Base-by-base conservation (phyloP, 345 rosid genomes). In the Dovyalis caffra region DNA sequence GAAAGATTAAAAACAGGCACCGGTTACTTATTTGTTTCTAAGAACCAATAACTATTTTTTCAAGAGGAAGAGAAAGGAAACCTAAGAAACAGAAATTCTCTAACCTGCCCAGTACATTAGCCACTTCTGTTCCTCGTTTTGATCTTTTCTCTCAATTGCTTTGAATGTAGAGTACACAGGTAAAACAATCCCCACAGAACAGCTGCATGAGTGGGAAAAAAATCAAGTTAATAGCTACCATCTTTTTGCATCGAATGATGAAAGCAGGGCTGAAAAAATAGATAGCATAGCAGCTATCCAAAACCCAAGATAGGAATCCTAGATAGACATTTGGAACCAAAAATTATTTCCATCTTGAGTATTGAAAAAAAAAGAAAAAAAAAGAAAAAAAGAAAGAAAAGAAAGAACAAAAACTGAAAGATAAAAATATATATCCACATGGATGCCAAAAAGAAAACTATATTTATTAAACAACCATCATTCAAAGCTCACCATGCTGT, bases 141-240 rank as follows among this genome's bases (percentile, higher is more conserved):
- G 77, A 80, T 95, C 87, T 71, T 80, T 76, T 21, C 31, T 87
- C 83, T 95, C 98, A 26, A 95, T 88, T 18, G 98, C 99, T 78
- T 85, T 87, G 75, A 91, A 88, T 18, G 98, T 93, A 0, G 96
- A 88, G 86, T 93, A 95, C 31, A 93, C 92, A 29, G 99, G 98
- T 62, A 95, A 74, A 62, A 90, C 90, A 8, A 82, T 79, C 78
- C 97, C 96, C 57, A 91, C 88, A 4, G 94, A 81, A 72, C 97
- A 93, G 83, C 99, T 95, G 87, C 71, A 74, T 7, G 77, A 77
- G 10, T 8, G 61, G 38, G 16, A 64, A 29, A 21, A 61, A 66
- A 20, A 66, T 64, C 34, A 73, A 31, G 16, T 32, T 32, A 33
- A 23, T 23, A 2, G 32, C 47, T 12, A 43, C 14, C 29, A 10